Evolutionary conservation across 139 green algal species (phyloP).

Genomic region (Spirogloea muscicola): DNA sequence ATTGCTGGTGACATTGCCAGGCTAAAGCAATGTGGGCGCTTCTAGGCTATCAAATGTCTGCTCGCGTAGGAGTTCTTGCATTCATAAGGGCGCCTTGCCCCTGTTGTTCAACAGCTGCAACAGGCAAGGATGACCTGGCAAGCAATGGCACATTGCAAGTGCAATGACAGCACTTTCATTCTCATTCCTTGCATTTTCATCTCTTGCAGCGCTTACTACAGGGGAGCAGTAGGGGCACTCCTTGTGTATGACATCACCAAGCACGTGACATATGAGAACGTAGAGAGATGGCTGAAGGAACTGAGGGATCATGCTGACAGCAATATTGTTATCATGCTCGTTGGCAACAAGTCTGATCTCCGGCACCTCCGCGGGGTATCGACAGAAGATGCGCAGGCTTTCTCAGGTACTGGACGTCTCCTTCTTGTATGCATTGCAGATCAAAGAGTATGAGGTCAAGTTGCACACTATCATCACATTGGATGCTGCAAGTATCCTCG

Average conservation of each 20-base stretch:
- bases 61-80: too few relatives aligned
- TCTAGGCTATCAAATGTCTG: too few relatives aligned
- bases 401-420: constrained; percentile 18
- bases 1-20: too few relatives aligned
- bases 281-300: constrained; percentile 97
- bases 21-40: too few relatives aligned
- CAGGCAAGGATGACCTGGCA: too few relatives aligned
- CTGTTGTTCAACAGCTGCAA: too few relatives aligned
- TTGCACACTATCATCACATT: background rate
- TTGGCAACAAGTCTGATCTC: constrained; percentile 98
- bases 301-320: constrained; percentile 92
- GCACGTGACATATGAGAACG: constrained; percentile 92
- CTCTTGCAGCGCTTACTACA: constrained; percentile 98
- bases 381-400: constrained; percentile 76
- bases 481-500: too few relatives aligned
- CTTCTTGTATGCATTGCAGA: background rate
- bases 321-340: constrained; percentile 99
- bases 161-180: too few relatives aligned
- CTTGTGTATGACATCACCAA: constrained; percentile 99
- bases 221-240: constrained; percentile 91
- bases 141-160: too few relatives aligned
- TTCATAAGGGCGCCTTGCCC: too few relatives aligned
- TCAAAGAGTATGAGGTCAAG: background rate
- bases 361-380: constrained; percentile 85
- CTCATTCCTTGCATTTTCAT: too few relatives aligned